Base-by-base conservation (phyloP, 805 yeast species). In the Sungouiella blattae region DNA sequence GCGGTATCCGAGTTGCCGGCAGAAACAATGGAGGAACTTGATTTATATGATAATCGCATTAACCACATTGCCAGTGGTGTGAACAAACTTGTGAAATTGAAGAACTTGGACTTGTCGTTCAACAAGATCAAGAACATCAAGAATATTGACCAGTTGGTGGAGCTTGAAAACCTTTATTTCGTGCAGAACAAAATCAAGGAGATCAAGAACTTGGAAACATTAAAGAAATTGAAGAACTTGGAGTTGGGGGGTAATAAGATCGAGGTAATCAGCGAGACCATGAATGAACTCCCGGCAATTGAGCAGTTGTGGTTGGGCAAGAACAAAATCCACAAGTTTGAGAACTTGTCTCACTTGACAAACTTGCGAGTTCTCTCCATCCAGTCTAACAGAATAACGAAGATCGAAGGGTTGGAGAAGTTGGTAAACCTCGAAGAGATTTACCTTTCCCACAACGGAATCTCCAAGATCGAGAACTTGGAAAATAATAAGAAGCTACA, bases 191-290 rank as follows among this genome's bases (percentile, higher is more conserved):
- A 78, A 51, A 87, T 93, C 36, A 58, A 73, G 11, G 80, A 75
- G 39, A 87, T 93, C 46, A 80, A 78, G 46, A 80, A 81, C 47
- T 46, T 91, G 32, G 77, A 75, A 11, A 67, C 70, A 1, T 66
- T 87, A 38, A 59, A 56, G 1, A 67, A 75, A 13, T 60, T 93
- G 44, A 73, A 62, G 34, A 84, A 83, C 46, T 64, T 93, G 36
- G 98, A 93, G 60, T 69, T 93, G 26, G 98, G 98, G 9, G 98
- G 97, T 16, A 93, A 93, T 60, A 71, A 78, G 39, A 73, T 87
- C 30, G 70, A 75, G 28, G 58, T 50, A 26, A 78, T 84, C 29
- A 54, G 65, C 20, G 83, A 78, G 43, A 76, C 77, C 26, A 55
- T 89, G 47, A 69, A 71, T 14, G 58, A 62, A 0, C 64, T 91